phyloP scores from a whole-genome alignment of 257 asterid species.

The Voacanga thouarsii region DNA sequence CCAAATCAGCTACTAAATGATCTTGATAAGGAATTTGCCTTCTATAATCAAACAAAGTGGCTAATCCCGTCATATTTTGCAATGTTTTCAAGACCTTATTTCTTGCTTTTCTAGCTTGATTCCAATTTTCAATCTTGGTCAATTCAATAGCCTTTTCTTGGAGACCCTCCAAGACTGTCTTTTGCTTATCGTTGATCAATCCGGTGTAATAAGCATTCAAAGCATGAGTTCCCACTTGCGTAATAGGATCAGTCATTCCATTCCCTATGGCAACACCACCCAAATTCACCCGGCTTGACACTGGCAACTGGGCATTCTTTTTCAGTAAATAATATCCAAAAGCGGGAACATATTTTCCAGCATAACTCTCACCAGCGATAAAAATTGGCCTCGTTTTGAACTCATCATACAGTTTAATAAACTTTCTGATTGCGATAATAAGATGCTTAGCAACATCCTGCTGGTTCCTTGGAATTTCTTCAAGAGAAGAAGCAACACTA shows the following conservation, averaged over 20 bases:
- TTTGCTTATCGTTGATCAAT: constrained; percentile 60
- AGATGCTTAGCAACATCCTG: constrained; percentile 59
- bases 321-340: constrained; percentile 60
- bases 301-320: constrained; percentile 40
- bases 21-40: constrained; percentile 60
- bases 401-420: constrained; percentile 34
- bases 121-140: constrained; percentile 45
- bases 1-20: constrained; percentile 40
- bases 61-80: constrained; percentile 67
- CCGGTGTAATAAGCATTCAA: constrained; percentile 46
- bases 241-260: constrained; percentile 76
- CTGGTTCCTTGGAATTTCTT: constrained; percentile 72
- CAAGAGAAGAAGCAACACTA: constrained; percentile 50
- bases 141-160: constrained; percentile 36
- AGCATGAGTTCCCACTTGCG: constrained; percentile 71
- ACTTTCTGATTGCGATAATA: constrained; percentile 48
- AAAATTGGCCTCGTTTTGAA: constrained; percentile 57
- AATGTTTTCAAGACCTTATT: constrained; percentile 27
- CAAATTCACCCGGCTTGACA: constrained; percentile 36
- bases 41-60: constrained; percentile 61
- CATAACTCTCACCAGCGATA: constrained; percentile 76
- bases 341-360: constrained; percentile 75
- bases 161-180: constrained; percentile 41
- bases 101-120: constrained; percentile 51
- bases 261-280: constrained; percentile 80